Conservation (phyloP, 2,329 filamentous ascomycete genomes). For the Colletotrichum ledebouriae region DNA sequence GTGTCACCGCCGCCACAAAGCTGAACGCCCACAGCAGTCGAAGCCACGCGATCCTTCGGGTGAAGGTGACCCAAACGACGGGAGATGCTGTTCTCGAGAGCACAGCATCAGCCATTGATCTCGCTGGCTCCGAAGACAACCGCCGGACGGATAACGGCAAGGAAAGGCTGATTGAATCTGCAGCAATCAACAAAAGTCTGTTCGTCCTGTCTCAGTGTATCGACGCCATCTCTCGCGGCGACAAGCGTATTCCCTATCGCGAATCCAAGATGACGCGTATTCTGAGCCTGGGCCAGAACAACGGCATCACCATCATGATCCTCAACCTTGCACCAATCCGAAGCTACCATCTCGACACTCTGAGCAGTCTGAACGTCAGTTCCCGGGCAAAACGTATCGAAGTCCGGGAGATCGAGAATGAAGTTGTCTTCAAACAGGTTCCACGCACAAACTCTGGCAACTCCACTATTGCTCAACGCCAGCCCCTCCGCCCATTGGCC, state of each 20-base stretch:
- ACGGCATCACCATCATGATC: constrained; percentile 96
- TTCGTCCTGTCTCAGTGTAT: constrained; percentile 96
- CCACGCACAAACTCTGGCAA: constrained; percentile 65
- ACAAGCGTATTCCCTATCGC: constrained; percentile 87
- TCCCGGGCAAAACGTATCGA: constrained; percentile 97
- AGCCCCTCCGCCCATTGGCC: constrained; percentile 83
- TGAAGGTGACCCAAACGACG: constrained; percentile 85
- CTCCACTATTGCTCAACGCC: constrained; percentile 67
- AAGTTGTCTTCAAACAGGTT: constrained; percentile 86
- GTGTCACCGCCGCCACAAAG: constrained; percentile 91
- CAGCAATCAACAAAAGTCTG: constrained; percentile 96
- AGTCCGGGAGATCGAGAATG: constrained; percentile 94
- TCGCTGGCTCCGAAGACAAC: constrained; percentile 97
- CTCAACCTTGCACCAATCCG: constrained; percentile 92
- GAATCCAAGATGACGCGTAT: constrained; percentile 99
- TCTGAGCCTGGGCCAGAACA: constrained; percentile 91
- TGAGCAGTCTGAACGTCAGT: constrained; percentile 94
- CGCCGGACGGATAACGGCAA: constrained; percentile 93
- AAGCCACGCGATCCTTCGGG: constrained; percentile 90
- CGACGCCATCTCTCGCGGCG: constrained; percentile 85
- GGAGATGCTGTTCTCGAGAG: constrained; percentile 78
- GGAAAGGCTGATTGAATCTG: constrained; percentile 92
- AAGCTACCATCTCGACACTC: constrained; percentile 92
- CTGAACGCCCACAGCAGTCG: constrained; percentile 92
- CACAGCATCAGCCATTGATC: constrained; percentile 92